A percentile compares a stretch with the other conserved stretches of the same genome.
Conservation (phyloP, 2,329 filamentous ascomycete genomes). For the Penicillium sumatraense region DNA sequence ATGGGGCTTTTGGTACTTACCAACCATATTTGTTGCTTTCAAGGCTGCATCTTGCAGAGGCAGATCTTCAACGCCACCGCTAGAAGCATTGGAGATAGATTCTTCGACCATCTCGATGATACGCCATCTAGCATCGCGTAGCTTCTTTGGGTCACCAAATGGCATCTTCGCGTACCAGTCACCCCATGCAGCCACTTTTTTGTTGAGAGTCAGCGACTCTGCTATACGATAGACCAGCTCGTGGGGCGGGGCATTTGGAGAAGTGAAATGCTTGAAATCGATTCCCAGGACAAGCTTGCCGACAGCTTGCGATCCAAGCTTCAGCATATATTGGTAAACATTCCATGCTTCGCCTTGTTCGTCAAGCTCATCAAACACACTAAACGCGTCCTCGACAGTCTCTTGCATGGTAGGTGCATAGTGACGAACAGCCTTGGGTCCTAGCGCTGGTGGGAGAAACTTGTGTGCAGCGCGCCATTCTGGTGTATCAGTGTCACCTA, state of each 20-base stretch:
- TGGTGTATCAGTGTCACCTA: constrained; percentile 37
- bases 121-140: constrained; percentile 32
- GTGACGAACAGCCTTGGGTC: constrained; percentile 26
- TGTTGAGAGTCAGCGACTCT: constrained; percentile 59
- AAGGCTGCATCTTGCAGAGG: constrained; percentile 26
- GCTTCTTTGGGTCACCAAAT: constrained; percentile 59
- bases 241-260: constrained; percentile 53
- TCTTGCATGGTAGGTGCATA: constrained; percentile 65
- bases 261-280: constrained; percentile 52
- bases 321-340: constrained; percentile 56
- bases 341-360: constrained; percentile 51
- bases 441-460: constrained; percentile 44
- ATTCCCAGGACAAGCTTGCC: constrained; percentile 51
- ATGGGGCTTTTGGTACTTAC: constrained; percentile 11
- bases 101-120: constrained; percentile 24
- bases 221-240: constrained; percentile 59
- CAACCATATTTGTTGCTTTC: constrained; percentile 24
- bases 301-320: constrained; percentile 50
- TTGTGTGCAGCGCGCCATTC: constrained; percentile 58
- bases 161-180: constrained; percentile 62
- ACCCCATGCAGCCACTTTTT: constrained; percentile 60
- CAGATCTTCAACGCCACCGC: constrained; percentile 22
- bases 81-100: constrained; percentile 22
- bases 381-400: constrained; percentile 57
- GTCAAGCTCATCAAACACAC: constrained; percentile 55